These are phyloP conservation scores for Gentiana macrophylla DNA, from an alignment of 257 asterid species.

Conservation along the genomic window DNA sequence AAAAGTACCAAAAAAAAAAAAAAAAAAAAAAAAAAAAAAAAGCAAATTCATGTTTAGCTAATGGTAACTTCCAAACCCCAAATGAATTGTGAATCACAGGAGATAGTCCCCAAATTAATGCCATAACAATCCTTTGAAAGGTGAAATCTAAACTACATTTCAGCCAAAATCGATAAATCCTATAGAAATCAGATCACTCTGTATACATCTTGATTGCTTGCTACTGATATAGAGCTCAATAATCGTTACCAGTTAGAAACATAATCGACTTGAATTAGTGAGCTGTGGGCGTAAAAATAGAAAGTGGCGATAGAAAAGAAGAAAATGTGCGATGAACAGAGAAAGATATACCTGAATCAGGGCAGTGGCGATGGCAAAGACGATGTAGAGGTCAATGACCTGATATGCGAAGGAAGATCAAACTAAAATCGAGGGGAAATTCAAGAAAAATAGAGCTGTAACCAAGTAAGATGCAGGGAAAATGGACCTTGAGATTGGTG, in stretches of 20 bases:
- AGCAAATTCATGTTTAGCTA: too few relatives aligned
- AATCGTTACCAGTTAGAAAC: background rate
- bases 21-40: too few relatives aligned
- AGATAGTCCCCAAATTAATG: too few relatives aligned
- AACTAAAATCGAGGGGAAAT: background rate
- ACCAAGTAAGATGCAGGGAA: background rate
- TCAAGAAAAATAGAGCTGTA: background rate
- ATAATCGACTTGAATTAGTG: background rate
- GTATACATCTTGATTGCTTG: background rate
- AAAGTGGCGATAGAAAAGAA: background rate
- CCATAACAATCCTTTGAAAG: too few relatives aligned
- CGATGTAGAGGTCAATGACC: conserved; percentile 72
- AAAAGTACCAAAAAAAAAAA: too few relatives aligned
- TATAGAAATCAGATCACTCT: too few relatives aligned
- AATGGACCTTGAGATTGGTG: conserved; percentile 53
- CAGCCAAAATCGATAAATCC: too few relatives aligned
- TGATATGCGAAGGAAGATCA: conserved; percentile 13
- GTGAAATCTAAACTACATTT: too few relatives aligned
- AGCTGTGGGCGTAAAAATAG: background rate
- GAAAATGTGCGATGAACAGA: background rate
- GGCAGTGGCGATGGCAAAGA: conserved; percentile 61
- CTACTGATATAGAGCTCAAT: background rate
- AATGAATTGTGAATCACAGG: too few relatives aligned
- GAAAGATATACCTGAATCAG: conserved; percentile 45
- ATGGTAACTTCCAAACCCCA: too few relatives aligned